Conservation (phyloP, 257 asterid species). For the Ophiorrhiza pumila region DNA sequence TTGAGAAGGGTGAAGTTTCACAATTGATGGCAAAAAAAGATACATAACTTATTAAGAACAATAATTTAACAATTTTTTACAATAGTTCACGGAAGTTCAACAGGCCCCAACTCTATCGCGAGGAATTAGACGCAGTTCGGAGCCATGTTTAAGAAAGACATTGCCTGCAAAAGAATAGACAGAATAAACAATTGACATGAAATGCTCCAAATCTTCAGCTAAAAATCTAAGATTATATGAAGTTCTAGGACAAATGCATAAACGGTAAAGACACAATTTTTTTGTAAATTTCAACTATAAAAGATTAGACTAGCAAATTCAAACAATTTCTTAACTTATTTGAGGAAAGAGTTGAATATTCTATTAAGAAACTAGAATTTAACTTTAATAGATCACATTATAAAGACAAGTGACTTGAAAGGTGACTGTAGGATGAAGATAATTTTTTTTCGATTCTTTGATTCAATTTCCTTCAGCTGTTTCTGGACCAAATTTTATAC, state of each 20-base stretch:
- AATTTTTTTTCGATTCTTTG: not conserved
- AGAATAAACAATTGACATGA: not conserved
- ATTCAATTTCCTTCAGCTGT: not conserved
- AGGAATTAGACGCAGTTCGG: constrained; percentile 84
- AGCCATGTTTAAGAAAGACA: constrained; percentile 89
- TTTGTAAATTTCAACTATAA: not conserved
- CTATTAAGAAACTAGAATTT: not conserved
- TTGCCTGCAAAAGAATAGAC: constrained; percentile 52
- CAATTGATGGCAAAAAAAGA: not conserved
- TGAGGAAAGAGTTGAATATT: no score
- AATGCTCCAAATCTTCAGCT: not conserved
- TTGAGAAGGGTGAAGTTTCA: not conserved
- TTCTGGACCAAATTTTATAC: not conserved
- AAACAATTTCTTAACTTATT: not conserved
- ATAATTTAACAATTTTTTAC: not conserved
- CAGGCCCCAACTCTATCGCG: constrained; percentile 82
- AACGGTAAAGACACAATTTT: not conserved
- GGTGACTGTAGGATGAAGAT: not conserved
- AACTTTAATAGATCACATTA: not conserved
- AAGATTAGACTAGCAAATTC: not conserved
- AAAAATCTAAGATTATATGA: not conserved
- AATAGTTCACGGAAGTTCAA: not conserved
- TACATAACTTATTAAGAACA: not conserved
- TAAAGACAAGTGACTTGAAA: not conserved
- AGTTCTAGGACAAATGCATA: not conserved